Evolutionary conservation across 192 early-diverging fungal genomes (phyloP).

Genomic region (Podila epigama): DNA sequence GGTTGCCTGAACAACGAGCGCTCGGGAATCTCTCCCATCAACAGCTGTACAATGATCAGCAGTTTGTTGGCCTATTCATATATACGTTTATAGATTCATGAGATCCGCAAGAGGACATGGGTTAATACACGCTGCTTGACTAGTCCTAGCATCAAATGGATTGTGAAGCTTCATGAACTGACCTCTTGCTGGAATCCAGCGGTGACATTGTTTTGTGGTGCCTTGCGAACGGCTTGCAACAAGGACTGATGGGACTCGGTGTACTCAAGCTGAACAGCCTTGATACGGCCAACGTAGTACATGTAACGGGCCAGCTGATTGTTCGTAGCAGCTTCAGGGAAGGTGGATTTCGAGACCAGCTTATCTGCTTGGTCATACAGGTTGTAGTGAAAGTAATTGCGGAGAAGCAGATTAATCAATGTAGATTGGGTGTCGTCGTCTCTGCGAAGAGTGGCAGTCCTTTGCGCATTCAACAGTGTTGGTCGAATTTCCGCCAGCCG

Average conservation of each 20-base stretch:
- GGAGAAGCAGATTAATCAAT: conserved; percentile 88
- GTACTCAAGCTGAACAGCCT: conserved; percentile 99
- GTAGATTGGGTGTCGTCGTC: conserved; percentile 89
- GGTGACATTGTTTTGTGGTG: conserved; percentile 82
- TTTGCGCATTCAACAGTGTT: conserved; percentile 79
- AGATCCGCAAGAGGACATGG: conserved; percentile 8
- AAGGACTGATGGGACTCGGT: conserved; percentile 88
- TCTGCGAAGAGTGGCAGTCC: conserved; percentile 89
- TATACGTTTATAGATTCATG: too few relatives aligned
- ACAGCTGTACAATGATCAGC: conserved; percentile 94
- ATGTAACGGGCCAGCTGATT: conserved; percentile 94
- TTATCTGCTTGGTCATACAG: conserved; percentile 98
- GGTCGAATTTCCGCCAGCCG: conserved; percentile 79
- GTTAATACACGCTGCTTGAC: too few relatives aligned
- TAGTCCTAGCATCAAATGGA: neutral
- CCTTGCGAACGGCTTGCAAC: conserved; percentile 95
- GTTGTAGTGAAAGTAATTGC: conserved; percentile 94
- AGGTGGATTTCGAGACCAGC: conserved; percentile 89
- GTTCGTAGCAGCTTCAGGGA: conserved; percentile 92
- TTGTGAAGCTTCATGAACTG: neutral
- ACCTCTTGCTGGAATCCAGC: conserved; percentile 97
- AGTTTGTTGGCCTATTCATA: conserved; percentile 90
- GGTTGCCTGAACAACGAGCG: conserved; percentile 91
- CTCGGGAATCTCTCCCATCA: conserved; percentile 99
- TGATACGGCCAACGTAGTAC: conserved; percentile 96